Evolutionary conservation across 495 filamentous ascomycete species (phyloP).

Genomic region (Penicillium mononematosum): DNA sequence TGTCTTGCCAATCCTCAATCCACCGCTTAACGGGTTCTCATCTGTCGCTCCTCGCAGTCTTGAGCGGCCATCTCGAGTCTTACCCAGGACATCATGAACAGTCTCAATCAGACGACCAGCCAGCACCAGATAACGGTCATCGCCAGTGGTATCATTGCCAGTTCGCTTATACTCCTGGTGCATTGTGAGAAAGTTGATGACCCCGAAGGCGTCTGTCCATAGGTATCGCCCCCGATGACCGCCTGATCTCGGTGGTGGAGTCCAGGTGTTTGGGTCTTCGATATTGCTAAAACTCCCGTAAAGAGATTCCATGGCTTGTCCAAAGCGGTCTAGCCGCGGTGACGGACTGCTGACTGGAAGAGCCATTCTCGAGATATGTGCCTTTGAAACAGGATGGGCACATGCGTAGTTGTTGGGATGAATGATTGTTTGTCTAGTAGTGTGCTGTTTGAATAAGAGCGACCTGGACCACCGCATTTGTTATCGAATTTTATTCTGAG

Average conservation of each 20-base stretch:
- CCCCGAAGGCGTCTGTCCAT: conserved; percentile 70
- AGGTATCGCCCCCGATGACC: conserved; percentile 66
- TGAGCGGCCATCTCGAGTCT: conserved; percentile 49
- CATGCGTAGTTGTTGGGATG: background rate
- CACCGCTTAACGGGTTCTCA: conserved; percentile 55
- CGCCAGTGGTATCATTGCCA: background rate
- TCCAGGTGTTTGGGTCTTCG: conserved; percentile 36
- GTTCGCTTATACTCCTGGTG: conserved; percentile 37
- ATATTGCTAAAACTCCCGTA: conserved; percentile 40
- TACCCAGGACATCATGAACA: conserved; percentile 58
- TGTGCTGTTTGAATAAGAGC: background rate
- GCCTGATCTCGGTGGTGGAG: conserved; percentile 51
- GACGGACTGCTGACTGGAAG: conserved; percentile 26
- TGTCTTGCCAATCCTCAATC: conserved; percentile 62
- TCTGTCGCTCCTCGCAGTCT: conserved; percentile 56
- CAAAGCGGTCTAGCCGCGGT: conserved; percentile 37
- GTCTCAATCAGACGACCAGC: conserved; percentile 51
- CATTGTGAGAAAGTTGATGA: conserved; percentile 64
- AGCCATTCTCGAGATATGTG: conserved; percentile 23
- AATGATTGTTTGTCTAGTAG: background rate
- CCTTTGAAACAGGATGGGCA: background rate
- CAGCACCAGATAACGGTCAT: conserved; percentile 50
- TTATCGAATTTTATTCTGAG: conserved; percentile 6
- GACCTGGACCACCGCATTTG: background rate
- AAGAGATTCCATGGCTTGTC: conserved; percentile 39